Evolutionary conservation across 1,284 basidiomycete species (phyloP).

Genomic region (Grifola frondosa): DNA sequence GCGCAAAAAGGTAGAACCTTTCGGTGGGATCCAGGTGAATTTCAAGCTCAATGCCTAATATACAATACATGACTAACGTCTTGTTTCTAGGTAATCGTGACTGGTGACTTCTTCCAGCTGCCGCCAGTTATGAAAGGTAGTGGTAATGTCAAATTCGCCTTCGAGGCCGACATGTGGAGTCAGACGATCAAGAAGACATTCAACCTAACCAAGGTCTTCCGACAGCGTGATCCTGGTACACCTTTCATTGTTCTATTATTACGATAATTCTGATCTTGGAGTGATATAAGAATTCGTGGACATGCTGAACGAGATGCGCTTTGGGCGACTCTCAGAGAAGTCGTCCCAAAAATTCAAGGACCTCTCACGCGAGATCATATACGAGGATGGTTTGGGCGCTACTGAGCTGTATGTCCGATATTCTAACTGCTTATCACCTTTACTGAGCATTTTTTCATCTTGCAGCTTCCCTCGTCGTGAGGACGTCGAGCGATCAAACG

Average conservation of each 20-base stretch:
- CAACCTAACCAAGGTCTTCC: conserved; percentile 66
- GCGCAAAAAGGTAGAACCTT: conserved; percentile 61
- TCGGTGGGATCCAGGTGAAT: conserved; percentile 87
- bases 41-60: too few relatives aligned
- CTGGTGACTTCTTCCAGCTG: conserved; percentile 92
- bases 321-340: conserved; percentile 60
- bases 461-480: conserved; percentile 67
- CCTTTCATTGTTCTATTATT: conserved; percentile 3
- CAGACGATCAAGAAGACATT: conserved; percentile 54
- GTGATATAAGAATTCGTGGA: conserved; percentile 68
- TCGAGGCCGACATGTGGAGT: conserved; percentile 81
- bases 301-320: conserved; percentile 93
- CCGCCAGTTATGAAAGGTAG: conserved; percentile 76
- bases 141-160: conserved; percentile 65
- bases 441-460: neutral
- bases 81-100: conserved; percentile 73
- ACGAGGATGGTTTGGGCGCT: conserved; percentile 73
- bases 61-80: too few relatives aligned
- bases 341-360: conserved; percentile 63
- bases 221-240: conserved; percentile 62
- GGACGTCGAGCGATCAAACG: conserved; percentile 83
- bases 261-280: neutral
- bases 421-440: conserved; percentile 41
- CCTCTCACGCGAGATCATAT: conserved; percentile 58
- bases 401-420: conserved; percentile 67